Evolutionary conservation across 805 yeast genomes (phyloP).

Genomic region (Lachancea mirantina): DNA sequence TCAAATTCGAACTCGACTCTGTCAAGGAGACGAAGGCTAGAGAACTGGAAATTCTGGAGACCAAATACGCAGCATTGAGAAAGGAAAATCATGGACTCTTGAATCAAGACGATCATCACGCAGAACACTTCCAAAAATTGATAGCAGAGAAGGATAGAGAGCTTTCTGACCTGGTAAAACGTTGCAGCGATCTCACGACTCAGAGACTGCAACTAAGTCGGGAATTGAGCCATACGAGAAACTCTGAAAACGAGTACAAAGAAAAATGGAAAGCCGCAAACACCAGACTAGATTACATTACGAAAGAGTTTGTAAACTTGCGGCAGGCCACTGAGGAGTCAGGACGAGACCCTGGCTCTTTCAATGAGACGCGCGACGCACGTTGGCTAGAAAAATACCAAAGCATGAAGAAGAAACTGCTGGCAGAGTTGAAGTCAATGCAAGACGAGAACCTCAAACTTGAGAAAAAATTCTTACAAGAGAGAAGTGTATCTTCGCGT

Average conservation of each 20-base stretch:
- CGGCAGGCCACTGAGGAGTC: constrained; percentile 11
- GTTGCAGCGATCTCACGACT: constrained; percentile 8
- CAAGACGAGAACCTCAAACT: constrained; percentile 24
- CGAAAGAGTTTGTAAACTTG: constrained; percentile 17
- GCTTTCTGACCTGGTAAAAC: constrained; percentile 11
- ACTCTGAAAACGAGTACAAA: constrained; percentile 24
- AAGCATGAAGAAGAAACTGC: constrained; percentile 17
- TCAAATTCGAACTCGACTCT: constrained; percentile 14
- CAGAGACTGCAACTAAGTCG: constrained; percentile 13
- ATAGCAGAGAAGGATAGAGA: constrained; percentile 12
- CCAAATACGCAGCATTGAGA: constrained; percentile 13
- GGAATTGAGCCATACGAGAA: constrained; percentile 22
- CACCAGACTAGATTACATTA: constrained; percentile 24
- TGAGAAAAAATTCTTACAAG: constrained; percentile 14
- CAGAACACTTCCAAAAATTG: constrained; percentile 9
- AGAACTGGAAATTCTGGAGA: constrained; percentile 14
- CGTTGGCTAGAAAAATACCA: constrained; percentile 15
- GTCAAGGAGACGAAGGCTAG: constrained; percentile 14
- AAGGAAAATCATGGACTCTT: constrained; percentile 14
- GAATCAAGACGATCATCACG: constrained; percentile 12
- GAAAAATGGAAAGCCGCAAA: constrained; percentile 28
- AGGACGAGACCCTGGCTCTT: constrained; percentile 2
- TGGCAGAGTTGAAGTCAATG: constrained; percentile 18
- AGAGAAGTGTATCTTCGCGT: constrained; percentile 9
- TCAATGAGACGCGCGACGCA: constrained; percentile 5